These are phyloP conservation scores for Termitomyces sp. DNA, from an alignment of 768 basidiomycete genomes.

Conservation along the genomic window DNA sequence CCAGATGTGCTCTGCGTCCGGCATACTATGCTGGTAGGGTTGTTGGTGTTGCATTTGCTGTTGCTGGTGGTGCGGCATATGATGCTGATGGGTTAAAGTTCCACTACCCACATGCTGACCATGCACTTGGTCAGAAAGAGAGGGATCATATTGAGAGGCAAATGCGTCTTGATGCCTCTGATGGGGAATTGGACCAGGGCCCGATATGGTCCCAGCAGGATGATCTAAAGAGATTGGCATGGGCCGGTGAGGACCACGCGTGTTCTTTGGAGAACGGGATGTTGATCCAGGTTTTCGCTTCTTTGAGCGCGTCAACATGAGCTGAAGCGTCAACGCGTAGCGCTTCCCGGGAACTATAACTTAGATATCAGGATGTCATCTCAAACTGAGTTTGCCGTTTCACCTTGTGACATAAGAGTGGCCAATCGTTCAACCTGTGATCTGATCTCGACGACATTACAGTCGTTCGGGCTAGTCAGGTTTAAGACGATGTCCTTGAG, in stretches of 20 bases:
- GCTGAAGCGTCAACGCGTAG: constrained; percentile 83
- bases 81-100: constrained; percentile 22
- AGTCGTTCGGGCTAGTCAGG: constrained; percentile 69
- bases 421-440: constrained; percentile 76
- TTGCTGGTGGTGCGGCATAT: constrained; percentile 13
- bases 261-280: constrained; percentile 56
- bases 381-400: constrained; percentile 17
- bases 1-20: constrained; percentile 67
- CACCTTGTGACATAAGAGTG: constrained; percentile 73
- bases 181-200: constrained; percentile 24
- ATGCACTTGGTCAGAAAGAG: constrained; percentile 28
- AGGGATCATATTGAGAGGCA: constrained; percentile 51
- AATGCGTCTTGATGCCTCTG: constrained; percentile 44
- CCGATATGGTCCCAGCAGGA: constrained; percentile 19
- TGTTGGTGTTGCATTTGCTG: constrained; percentile 24
- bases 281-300: constrained; percentile 51
- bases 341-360: constrained; percentile 82
- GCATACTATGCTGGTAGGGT: constrained; percentile 14
- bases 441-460: constrained; percentile 69
- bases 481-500: constrained; percentile 1
- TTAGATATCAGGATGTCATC: not conserved
- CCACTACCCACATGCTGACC: constrained; percentile 12
- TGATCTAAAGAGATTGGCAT: constrained; percentile 43
- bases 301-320: constrained; percentile 80
- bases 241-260: constrained; percentile 50